phyloP scores from a whole-genome alignment of 306 rosid species.

The Cucumis melo region DNA sequence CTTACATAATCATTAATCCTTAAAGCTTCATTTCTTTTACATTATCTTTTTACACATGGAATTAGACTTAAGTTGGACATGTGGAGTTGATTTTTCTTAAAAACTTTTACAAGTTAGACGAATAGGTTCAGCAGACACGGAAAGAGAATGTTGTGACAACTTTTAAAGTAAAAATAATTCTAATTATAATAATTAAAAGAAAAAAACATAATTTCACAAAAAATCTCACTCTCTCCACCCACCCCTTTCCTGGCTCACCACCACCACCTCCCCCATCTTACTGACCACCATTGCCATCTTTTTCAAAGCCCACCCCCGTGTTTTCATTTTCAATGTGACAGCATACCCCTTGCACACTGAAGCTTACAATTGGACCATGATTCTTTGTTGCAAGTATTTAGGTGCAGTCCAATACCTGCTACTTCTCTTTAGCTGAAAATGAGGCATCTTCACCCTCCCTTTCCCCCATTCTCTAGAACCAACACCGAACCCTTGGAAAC shows the following conservation, averaged over 20 bases:
- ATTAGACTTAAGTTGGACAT: background rate
- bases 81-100: background rate
- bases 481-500: background rate
- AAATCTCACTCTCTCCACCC: background rate
- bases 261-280: background rate
- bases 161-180: too few relatives aligned
- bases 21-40: background rate
- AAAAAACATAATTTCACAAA: background rate
- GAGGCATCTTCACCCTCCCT: background rate
- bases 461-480: background rate
- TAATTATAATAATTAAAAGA: too few relatives aligned
- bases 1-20: background rate
- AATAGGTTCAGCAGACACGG: too few relatives aligned
- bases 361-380: conserved; percentile 7
- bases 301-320: background rate
- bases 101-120: background rate
- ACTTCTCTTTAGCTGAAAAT: background rate
- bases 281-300: background rate
- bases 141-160: background rate
- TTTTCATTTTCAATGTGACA: too few relatives aligned
- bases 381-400: background rate
- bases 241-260: background rate
- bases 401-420: background rate
- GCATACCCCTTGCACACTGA: background rate
- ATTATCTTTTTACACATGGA: background rate